Evolutionary conservation across 768 basidiomycete genomes (phyloP).

Genomic region (Ephemerocybe angulata): DNA sequence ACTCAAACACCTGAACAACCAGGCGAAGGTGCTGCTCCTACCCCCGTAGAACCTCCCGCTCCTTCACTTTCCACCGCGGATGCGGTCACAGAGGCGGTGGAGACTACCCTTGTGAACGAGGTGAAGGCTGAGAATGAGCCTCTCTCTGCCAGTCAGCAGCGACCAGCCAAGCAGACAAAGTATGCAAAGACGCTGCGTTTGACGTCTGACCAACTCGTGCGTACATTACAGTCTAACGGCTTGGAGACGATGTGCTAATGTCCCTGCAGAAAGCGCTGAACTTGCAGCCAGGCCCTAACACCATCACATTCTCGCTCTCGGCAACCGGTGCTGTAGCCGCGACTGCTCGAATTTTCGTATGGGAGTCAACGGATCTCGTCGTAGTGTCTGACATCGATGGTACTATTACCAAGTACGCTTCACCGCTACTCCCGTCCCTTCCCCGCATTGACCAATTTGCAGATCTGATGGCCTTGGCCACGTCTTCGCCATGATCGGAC

Average conservation of each 20-base stretch:
- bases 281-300: slow-evolving; percentile 83
- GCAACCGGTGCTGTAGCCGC: slow-evolving; percentile 79
- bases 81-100: background rate
- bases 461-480: slow-evolving; percentile 96
- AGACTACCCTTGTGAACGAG: background rate
- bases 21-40: no score
- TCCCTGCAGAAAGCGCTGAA: slow-evolving; percentile 73
- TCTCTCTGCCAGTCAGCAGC: slow-evolving; percentile 12
- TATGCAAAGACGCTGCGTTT: slow-evolving; percentile 91
- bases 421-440: background rate
- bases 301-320: slow-evolving; percentile 90
- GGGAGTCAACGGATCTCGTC: slow-evolving; percentile 87
- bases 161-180: slow-evolving; percentile 34
- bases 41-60: no score
- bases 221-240: slow-evolving; percentile 21
- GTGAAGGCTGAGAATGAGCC: slow-evolving; percentile 14
- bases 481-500: slow-evolving; percentile 94
- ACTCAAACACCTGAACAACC: no score
- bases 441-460: slow-evolving; percentile 2
- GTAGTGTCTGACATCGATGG: slow-evolving; percentile 98
- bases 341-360: slow-evolving; percentile 90
- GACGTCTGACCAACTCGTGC: slow-evolving; percentile 90
- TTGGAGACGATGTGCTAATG: background rate
- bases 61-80: background rate
- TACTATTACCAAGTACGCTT: slow-evolving; percentile 90